Base-by-base conservation (phyloP, 345 rosid genomes). In the Citrus mangshanensis region DNA sequence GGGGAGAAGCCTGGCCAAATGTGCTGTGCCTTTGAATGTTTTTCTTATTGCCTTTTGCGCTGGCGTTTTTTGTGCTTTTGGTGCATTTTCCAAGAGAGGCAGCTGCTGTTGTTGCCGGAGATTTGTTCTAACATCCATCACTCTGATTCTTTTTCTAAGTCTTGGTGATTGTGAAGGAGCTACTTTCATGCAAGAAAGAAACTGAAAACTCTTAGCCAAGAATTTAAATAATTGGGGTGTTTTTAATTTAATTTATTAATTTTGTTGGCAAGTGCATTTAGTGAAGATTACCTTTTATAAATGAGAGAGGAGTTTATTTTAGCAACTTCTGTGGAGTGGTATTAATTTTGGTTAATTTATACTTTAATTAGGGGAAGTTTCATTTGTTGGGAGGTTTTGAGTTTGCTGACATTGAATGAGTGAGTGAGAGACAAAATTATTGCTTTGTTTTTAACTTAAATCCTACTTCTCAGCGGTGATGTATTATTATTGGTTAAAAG, bases 1-100 rank as follows among this genome's bases (percentile, higher is more conserved):
- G 46, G 78, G 78, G 5, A 75, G 78, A 64, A 75, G 78, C 70
- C 61, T 75, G 19, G 42, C 30, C 69, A 75, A 75, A 63, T 75
- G 58, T 3, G 70, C 78, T 28, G 70, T 46, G 49, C 78, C 78
- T 49, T 75, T 75, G 70, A 75, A 46, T 49, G 78, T 64, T 22
- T 30, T 75, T 13, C 78, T 64, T 13, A 75, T 64, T 56, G 70
- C 71, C 61, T 40, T 75, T 30, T 63, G 70, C 7, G 49, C 21
- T 19, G 70, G 78, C 4, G 78, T 64, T 75, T 75, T 75, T 30
- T 38, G 60, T 42, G 27, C 60, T 46, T 63, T 75, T 6, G 58
- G 68, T 16, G 70, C 49, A 32, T 75, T 49, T 64, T 49, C 61
- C 46, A 75, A 25, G 7, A 75, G 78, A n/a, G 78, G 78, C 42